Evolutionary conservation across 805 yeast species (phyloP), one percentile per base, ranked within the genome.

Genomic region (Sugiyamaella americana): DNA sequence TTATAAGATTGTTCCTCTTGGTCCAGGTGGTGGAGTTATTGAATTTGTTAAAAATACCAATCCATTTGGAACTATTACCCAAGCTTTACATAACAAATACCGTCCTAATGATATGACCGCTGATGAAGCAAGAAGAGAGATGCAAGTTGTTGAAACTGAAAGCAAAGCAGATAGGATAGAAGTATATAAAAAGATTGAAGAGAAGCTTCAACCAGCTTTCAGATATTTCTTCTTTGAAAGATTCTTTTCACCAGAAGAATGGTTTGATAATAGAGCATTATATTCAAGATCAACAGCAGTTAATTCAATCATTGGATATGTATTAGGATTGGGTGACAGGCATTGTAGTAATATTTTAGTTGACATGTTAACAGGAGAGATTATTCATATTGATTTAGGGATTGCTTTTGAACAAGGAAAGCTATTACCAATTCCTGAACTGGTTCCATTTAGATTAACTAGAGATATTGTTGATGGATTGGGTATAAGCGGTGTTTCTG

Each of bases 401-500:
- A 89, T 93, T 39, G 94, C 98, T 0, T 93, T 93, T 68, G 98
- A 93, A 62, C 96, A 88, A 58, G 98, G 98, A 0, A 80, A 76
- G 56, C 66, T 80, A 11, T 68, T 93, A 35, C 82, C 91, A 0
- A 76, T 91, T 5, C 98, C 99, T 0, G 99, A 93, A 58, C 74
- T 84, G 0, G 95, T 94, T 4, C 98, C 99, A 3, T 94, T 93
- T 61, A 67, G 99, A 51, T 68, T 94, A 30, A 87, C 98, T 0
- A 70, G 95, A 48, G 97, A 94, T 61, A 72, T 93, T 44, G 82
- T 88, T 3, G 98, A 93, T 67, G 98, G 94, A 0, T 76, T 94
- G 70, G 99, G 99, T 0, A 72, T 84, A 4, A 76, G 84, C n/a
- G 96, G 95, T 0, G 78, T 78, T 0, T 78, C 80, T 44, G 98